Evolutionary conservation across 2,329 filamentous ascomycete species (phyloP).

Genomic region (Neonectria ditissima): DNA sequence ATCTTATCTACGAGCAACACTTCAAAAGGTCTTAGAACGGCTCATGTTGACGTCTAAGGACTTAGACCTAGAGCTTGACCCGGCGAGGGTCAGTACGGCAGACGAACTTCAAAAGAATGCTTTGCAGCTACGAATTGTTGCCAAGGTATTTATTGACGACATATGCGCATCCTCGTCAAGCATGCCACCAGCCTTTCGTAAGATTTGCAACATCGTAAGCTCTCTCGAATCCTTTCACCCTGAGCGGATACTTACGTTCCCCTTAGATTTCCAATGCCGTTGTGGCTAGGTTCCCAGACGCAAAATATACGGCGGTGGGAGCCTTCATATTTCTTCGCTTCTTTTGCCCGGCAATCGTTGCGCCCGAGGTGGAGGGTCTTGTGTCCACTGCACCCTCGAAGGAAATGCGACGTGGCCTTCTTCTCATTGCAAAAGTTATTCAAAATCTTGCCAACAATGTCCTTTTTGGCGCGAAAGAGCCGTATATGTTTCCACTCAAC

Average conservation of each 20-base stretch:
- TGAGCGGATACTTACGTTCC: neutral
- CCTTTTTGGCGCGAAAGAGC: slow-evolving; percentile 77
- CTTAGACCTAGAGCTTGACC: slow-evolving; percentile 75
- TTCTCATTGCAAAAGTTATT: slow-evolving; percentile 78
- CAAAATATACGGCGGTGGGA: slow-evolving; percentile 78
- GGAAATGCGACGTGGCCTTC: slow-evolving; percentile 75
- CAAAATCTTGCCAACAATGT: slow-evolving; percentile 80
- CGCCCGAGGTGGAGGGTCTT: slow-evolving; percentile 75
- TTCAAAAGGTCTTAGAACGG: slow-evolving; percentile 75
- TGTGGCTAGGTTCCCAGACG: slow-evolving; percentile 72
- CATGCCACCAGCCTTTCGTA: slow-evolving; percentile 73
- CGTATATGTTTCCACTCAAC: slow-evolving; percentile 78
- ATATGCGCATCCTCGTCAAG: slow-evolving; percentile 72
- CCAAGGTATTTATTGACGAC: slow-evolving; percentile 78
- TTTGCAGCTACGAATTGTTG: slow-evolving; percentile 73
- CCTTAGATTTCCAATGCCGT: slow-evolving; percentile 71
- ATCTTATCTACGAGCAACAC: slow-evolving; percentile 70
- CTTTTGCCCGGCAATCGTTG: slow-evolving; percentile 79
- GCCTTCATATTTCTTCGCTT: slow-evolving; percentile 79
- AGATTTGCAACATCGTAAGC: slow-evolving; percentile 74
- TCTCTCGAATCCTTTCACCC: neutral
- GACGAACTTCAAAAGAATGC: slow-evolving; percentile 76
- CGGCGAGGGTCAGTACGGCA: slow-evolving; percentile 67
- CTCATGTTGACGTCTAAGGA: slow-evolving; percentile 75
- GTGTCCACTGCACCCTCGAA: slow-evolving; percentile 71